Percentiles rank a stretch among this genome's conserved stretches.
These are phyloP conservation scores for Trichophyton simii DNA, from an alignment of 2,329 filamentous ascomycete genomes.

Conservation along the genomic window DNA sequence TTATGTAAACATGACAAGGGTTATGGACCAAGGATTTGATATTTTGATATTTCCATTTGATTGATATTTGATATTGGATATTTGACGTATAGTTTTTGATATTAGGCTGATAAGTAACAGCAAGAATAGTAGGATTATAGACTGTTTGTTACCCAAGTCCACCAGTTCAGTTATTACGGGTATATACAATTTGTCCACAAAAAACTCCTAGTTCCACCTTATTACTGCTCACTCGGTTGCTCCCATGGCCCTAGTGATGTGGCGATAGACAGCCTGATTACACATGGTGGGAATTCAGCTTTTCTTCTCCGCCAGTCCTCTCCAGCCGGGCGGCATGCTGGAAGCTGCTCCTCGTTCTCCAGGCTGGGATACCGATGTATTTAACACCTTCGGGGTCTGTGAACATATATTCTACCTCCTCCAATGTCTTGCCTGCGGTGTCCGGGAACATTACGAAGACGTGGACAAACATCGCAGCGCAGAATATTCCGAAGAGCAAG, in stretches of 20 bases:
- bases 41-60: too few species aligned
- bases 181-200: neutral
- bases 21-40: too few species aligned
- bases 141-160: neutral
- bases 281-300: constrained; percentile 5
- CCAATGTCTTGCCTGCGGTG: constrained; percentile 60
- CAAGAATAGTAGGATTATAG: neutral
- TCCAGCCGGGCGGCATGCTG: constrained; percentile 21
- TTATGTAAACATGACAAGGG: too few species aligned
- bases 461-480: constrained; percentile 54
- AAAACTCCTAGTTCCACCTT: neutral
- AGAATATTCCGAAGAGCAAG: constrained; percentile 64
- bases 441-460: constrained; percentile 55
- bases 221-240: neutral
- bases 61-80: too few species aligned
- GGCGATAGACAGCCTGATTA: neutral
- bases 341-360: constrained; percentile 26
- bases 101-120: too few species aligned
- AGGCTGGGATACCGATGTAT: constrained; percentile 27
- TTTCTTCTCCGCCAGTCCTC: constrained; percentile 16
- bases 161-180: neutral
- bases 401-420: constrained; percentile 67
- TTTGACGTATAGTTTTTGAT: too few species aligned
- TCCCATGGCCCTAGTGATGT: neutral
- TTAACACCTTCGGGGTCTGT: constrained; percentile 25